These are phyloP conservation scores for Capsella bursapastoris DNA, from an alignment of 345 rosid genomes.

Conservation along the genomic window DNA sequence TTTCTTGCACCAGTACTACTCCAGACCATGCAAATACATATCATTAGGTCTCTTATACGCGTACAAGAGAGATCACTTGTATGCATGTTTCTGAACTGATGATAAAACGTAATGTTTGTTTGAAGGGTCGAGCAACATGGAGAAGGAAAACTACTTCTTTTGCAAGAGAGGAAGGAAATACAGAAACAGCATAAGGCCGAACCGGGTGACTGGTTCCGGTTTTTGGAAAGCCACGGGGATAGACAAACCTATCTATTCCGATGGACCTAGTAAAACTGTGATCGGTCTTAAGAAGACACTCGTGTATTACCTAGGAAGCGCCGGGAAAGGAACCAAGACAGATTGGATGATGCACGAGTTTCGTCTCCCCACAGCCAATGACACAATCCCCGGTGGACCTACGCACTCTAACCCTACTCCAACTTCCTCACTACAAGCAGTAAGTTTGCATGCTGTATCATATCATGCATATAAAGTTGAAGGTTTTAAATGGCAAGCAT, in stretches of 20 bases:
- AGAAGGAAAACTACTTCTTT: conserved; percentile 80
- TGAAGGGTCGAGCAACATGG: conserved; percentile 46
- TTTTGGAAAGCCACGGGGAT: conserved; percentile 99
- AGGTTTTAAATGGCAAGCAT: background rate
- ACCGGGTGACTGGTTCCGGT: conserved; percentile 91
- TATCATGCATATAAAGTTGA: background rate
- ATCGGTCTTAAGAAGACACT: conserved; percentile 91
- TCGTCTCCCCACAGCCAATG: conserved; percentile 65
- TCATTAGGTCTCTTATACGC: background rate
- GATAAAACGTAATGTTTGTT: conserved; percentile 8
- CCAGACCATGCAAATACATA: conserved; percentile 1
- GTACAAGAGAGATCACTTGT: background rate
- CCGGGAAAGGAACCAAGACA: conserved; percentile 94
- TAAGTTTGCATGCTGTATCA: conserved; percentile 44
- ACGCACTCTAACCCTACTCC: conserved; percentile 35
- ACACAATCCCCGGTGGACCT: conserved; percentile 30
- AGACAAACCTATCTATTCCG: conserved; percentile 71
- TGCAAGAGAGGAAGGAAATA: conserved; percentile 93
- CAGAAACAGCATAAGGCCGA: conserved; percentile 88
- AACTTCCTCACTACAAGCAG: conserved; percentile 58
- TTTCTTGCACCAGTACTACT: background rate
- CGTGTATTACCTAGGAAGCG: conserved; percentile 85
- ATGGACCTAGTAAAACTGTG: conserved; percentile 52
- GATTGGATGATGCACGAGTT: conserved; percentile 99
- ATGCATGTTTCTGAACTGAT: conserved; percentile 16